These are phyloP conservation scores for Globisporangium cylindrosporum DNA, from an alignment of 352 stramenopile genomes.

Conservation along the genomic window DNA sequence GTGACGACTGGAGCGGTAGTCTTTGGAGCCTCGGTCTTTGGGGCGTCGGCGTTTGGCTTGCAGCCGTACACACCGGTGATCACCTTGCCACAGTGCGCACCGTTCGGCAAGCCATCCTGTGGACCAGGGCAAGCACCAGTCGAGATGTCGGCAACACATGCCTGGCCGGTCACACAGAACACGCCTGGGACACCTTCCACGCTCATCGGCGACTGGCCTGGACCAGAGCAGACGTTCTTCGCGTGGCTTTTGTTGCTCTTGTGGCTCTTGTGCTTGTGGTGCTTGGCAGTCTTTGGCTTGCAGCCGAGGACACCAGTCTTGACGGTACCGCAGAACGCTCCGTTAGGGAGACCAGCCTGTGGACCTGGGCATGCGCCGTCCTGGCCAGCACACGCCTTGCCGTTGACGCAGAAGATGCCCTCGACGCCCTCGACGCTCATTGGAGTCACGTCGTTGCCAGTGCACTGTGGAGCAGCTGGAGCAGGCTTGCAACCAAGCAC, in stretches of 20 bases:
- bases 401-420: too few relatives aligned
- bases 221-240: conserved; percentile 3
- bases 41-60: neutral
- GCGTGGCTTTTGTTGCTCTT: neutral
- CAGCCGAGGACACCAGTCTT: conserved; percentile 31
- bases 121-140: conserved; percentile 18
- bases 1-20: neutral
- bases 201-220: conserved; percentile 17
- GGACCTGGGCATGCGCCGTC: conserved; percentile 19
- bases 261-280: conserved; percentile 5
- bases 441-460: too few relatives aligned
- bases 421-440: too few relatives aligned
- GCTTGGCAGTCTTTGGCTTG: conserved; percentile 1
- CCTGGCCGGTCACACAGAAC: conserved; percentile 18
- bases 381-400: too few relatives aligned
- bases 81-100: conserved; percentile 11
- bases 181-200: conserved; percentile 20
- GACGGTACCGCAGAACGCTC: conserved; percentile 23
- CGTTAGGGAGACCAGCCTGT: neutral
- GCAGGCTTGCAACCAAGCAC: too few relatives aligned
- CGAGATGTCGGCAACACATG: conserved; percentile 17
- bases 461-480: too few relatives aligned
- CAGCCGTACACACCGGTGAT: conserved; percentile 10
- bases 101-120: conserved; percentile 16
- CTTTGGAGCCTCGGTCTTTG: neutral